These are phyloP conservation scores for Claviceps sp. DNA, from an alignment of 2,329 filamentous ascomycete genomes.

Conservation along the genomic window DNA sequence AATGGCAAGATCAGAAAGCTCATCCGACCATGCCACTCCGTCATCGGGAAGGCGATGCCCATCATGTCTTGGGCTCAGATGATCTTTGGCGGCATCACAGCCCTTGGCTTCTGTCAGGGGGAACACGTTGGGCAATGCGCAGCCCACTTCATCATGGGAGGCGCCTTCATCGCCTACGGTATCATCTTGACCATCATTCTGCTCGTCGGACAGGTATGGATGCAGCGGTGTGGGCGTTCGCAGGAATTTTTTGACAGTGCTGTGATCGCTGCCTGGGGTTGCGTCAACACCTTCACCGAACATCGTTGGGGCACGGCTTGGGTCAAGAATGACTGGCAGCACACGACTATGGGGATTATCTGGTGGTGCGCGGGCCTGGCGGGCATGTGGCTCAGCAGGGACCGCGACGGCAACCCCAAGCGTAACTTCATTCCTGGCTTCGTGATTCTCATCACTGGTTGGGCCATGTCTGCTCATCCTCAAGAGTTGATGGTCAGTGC, in stretches of 20 bases:
- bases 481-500: slow-evolving; percentile 74
- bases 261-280: slow-evolving; percentile 88
- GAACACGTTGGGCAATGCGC: slow-evolving; percentile 87
- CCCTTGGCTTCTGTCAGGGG: slow-evolving; percentile 80
- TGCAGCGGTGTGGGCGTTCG: slow-evolving; percentile 67
- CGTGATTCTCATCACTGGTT: slow-evolving; percentile 84
- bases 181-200: slow-evolving; percentile 76
- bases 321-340: slow-evolving; percentile 90
- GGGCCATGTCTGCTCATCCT: slow-evolving; percentile 87
- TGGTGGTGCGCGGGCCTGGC: slow-evolving; percentile 94
- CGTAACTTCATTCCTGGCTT: slow-evolving; percentile 88
- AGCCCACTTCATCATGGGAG: slow-evolving; percentile 98
- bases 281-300: slow-evolving; percentile 96
- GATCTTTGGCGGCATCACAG: slow-evolving; percentile 87
- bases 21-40: slow-evolving; percentile 59
- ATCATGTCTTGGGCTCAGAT: slow-evolving; percentile 85
- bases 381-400: slow-evolving; percentile 82
- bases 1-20: slow-evolving; percentile 63
- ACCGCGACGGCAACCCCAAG: slow-evolving; percentile 71
- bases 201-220: slow-evolving; percentile 77
- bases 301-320: slow-evolving; percentile 84
- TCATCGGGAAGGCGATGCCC: slow-evolving; percentile 80
- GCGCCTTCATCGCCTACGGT: slow-evolving; percentile 89
- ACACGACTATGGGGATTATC: slow-evolving; percentile 98
- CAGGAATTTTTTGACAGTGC: slow-evolving; percentile 95